These are phyloP conservation scores for Podaxis sp. DNA, from an alignment of 768 basidiomycete genomes.

Conservation along the genomic window DNA sequence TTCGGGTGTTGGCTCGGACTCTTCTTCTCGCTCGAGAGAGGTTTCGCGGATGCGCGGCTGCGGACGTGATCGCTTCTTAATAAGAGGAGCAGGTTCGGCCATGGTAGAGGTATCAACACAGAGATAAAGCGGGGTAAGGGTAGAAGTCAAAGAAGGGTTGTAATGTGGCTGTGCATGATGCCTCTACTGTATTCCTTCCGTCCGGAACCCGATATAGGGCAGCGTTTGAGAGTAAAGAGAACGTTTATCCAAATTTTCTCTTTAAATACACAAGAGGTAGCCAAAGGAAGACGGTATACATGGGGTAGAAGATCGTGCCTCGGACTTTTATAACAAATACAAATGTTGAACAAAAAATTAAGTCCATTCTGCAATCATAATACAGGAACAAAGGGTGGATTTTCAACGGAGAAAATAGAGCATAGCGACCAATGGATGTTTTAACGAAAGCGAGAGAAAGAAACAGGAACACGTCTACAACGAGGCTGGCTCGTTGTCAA, in stretches of 20 bases:
- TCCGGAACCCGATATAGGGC: not conserved
- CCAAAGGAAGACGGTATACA: conserved; percentile 8
- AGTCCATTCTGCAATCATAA: not conserved
- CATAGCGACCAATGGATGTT: conserved; percentile 15
- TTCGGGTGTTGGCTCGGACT: conserved; percentile 24
- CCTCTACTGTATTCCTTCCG: not conserved
- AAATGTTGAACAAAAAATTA: not conserved
- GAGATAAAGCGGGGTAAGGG: conserved; percentile 7
- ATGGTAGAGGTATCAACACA: conserved; percentile 17
- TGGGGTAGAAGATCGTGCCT: not conserved
- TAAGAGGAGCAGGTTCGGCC: conserved; percentile 38
- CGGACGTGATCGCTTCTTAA: conserved; percentile 75
- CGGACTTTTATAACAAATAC: conserved; percentile 14
- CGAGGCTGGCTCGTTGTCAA: conserved; percentile 37
- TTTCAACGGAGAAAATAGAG: not conserved
- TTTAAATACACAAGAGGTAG: not conserved
- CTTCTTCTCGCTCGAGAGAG: conserved; percentile 42
- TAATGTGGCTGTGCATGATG: conserved; percentile 17
- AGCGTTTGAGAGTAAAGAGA: not conserved
- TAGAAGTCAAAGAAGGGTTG: not conserved
- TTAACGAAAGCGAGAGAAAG: not conserved
- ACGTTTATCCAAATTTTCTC: not conserved
- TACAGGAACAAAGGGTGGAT: conserved; percentile 1
- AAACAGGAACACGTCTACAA: conserved; percentile 21
- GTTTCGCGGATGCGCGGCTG: conserved; percentile 55